Conservation (phyloP, 257 asterid genomes). For the Solanum pennellii region DNA sequence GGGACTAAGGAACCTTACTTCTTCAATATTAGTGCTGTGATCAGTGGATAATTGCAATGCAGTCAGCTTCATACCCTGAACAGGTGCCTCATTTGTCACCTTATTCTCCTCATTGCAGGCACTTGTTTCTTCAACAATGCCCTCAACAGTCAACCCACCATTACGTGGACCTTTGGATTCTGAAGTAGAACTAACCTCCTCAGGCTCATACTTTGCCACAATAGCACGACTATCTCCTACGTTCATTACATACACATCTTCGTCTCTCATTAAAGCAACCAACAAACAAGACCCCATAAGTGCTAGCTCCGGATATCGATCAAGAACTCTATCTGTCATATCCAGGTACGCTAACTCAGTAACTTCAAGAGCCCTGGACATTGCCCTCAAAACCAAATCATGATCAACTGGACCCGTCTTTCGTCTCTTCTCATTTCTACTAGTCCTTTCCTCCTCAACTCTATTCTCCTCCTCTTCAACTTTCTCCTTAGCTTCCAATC, state of each 20-base stretch:
- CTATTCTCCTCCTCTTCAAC: conserved; percentile 34
- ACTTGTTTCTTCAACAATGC: conserved; percentile 54
- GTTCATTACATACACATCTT: conserved; percentile 96
- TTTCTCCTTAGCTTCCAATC: conserved; percentile 61
- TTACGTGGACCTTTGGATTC: conserved; percentile 24
- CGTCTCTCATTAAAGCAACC: conserved; percentile 92
- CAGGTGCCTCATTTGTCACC: conserved; percentile 41
- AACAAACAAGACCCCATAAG: conserved; percentile 95
- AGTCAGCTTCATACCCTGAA: conserved; percentile 37
- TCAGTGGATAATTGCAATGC: conserved; percentile 92
- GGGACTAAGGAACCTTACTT: conserved; percentile 33
- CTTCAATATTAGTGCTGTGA: conserved; percentile 95
- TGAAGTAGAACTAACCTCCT: conserved; percentile 29
- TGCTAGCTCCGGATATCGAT: conserved; percentile 92
- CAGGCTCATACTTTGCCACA: conserved; percentile 66
- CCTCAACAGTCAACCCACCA: conserved; percentile 30
- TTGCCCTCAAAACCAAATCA: conserved; percentile 70
- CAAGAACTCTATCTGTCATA: conserved; percentile 87
- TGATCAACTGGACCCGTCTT: conserved; percentile 71
- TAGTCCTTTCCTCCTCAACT: conserved; percentile 30
- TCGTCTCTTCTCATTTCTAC: conserved; percentile 42
- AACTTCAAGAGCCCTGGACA: conserved; percentile 83
- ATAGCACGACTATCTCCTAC: conserved; percentile 97
- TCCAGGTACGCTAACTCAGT: conserved; percentile 77
- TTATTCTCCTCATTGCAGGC: conserved; percentile 27